Evolutionary conservation across 192 early-diverging fungal species (phyloP).

Genomic region (Entophlyctis luteolus): DNA sequence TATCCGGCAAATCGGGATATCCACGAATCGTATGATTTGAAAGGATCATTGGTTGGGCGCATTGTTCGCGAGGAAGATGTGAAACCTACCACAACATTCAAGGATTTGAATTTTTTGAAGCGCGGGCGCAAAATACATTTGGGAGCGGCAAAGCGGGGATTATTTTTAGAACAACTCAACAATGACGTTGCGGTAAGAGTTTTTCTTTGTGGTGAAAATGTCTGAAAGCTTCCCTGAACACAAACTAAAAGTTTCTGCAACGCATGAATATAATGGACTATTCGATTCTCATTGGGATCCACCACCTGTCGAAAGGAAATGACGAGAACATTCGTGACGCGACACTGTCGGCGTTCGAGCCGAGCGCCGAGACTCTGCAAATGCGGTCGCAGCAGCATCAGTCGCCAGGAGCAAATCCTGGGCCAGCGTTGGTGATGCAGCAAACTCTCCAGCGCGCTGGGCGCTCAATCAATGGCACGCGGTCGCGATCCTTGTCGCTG

Average conservation of each 20-base stretch:
- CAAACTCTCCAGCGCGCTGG: neutral
- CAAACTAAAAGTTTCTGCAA: constrained; percentile 52
- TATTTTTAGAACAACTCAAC: constrained; percentile 82
- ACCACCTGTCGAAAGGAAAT: constrained; percentile 75
- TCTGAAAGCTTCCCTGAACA: neutral
- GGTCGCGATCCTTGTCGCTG: neutral
- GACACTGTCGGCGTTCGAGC: constrained; percentile 81
- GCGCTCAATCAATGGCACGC: neutral
- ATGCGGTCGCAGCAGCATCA: constrained; percentile 1
- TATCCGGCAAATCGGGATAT: constrained; percentile 97
- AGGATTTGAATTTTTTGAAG: constrained; percentile 94
- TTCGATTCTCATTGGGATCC: constrained; percentile 88
- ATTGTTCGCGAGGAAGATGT: constrained; percentile 72
- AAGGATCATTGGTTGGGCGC: constrained; percentile 88
- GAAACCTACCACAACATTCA: constrained; percentile 79
- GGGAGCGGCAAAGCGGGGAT: constrained; percentile 73
- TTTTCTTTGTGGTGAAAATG: neutral
- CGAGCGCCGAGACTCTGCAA: constrained; percentile 37
- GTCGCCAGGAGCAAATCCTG: no score
- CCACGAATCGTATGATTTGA: constrained; percentile 92
- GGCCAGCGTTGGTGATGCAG: neutral
- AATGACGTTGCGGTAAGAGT: constrained; percentile 70
- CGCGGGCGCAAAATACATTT: constrained; percentile 70
- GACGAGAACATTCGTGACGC: constrained; percentile 85
- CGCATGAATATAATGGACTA: constrained; percentile 95